Conservation (phyloP, 129 eudicot species). For the Heracleum sosnowskyi region DNA sequence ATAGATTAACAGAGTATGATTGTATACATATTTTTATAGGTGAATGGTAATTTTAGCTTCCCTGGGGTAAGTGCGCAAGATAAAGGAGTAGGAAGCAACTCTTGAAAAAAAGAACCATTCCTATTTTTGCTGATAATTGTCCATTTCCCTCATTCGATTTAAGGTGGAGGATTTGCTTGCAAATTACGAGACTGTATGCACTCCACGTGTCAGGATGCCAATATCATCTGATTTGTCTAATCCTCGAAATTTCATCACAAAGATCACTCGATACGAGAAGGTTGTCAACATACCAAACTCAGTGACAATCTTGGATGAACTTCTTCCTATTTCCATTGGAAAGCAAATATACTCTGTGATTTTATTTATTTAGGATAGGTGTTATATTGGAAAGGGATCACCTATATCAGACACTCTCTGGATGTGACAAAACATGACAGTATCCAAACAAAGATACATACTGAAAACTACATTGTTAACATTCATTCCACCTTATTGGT, state of each 20-base stretch:
- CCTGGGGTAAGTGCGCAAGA: too few species aligned
- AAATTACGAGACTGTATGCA: slow-evolving; percentile 66
- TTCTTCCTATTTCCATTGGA: slow-evolving; percentile 60
- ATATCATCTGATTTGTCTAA: slow-evolving; percentile 60
- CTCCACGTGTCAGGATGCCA: slow-evolving; percentile 76
- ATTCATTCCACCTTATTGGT: neutral
- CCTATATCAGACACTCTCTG: neutral
- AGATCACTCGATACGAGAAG: slow-evolving; percentile 62
- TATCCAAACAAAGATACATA: neutral
- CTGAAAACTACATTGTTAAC: neutral
- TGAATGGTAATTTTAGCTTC: too few species aligned
- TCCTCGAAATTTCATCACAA: slow-evolving; percentile 71
- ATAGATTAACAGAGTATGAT: too few species aligned
- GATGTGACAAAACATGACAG: neutral
- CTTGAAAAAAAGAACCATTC: too few species aligned
- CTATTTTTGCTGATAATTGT: neutral
- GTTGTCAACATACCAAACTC: slow-evolving; percentile 79
- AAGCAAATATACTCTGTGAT: slow-evolving; percentile 1
- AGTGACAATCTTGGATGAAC: slow-evolving; percentile 83
- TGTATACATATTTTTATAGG: too few species aligned
- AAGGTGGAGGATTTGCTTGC: slow-evolving; percentile 69
- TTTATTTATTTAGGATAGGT: slow-evolving; percentile 19
- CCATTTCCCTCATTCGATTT: neutral
- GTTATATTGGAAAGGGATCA: slow-evolving; percentile 3
- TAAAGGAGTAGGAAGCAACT: too few species aligned